Evolutionary conservation across 208 protist species (phyloP).

Genomic region (Wallacemonas sp.): DNA sequence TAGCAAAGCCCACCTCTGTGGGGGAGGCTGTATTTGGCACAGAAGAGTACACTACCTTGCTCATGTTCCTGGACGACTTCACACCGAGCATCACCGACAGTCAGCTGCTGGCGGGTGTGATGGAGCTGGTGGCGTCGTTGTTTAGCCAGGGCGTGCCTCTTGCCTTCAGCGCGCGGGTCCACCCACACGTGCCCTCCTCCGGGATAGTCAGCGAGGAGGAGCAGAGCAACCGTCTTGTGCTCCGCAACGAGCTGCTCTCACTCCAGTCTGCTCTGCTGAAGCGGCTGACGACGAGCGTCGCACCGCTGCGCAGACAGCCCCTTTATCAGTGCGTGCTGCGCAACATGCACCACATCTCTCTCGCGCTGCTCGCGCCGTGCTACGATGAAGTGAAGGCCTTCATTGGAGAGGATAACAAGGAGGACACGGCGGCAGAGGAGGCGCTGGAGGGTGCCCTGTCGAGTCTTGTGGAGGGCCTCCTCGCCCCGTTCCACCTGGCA

Average conservation of each 20-base stretch:
- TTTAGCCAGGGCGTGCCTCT: slow-evolving; percentile 28
- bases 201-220: slow-evolving; percentile 13
- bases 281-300: slow-evolving; percentile 29
- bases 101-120: slow-evolving; percentile 25
- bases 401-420: neutral
- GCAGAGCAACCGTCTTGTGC: slow-evolving; percentile 23
- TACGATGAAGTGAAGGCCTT: neutral
- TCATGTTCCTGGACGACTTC: slow-evolving; percentile 70
- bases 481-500: slow-evolving; percentile 31
- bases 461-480: slow-evolving; percentile 35
- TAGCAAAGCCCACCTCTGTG: no score
- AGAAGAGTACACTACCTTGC: slow-evolving; percentile 53
- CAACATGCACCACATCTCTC: neutral
- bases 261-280: slow-evolving; percentile 45
- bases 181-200: no score
- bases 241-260: slow-evolving; percentile 46
- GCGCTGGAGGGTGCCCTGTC: slow-evolving; percentile 18
- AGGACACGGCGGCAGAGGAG: slow-evolving; percentile 13
- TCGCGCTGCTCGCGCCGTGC: neutral
- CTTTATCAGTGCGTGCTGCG: slow-evolving; percentile 14
- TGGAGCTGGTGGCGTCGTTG: slow-evolving; percentile 26
- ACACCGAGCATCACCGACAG: slow-evolving; percentile 36
- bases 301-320: neutral
- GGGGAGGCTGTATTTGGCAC: neutral
- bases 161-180: slow-evolving; percentile 20